Base-by-base conservation (phyloP, 2,329 filamentous ascomycete genomes). In the Nigrospora oryzae region DNA sequence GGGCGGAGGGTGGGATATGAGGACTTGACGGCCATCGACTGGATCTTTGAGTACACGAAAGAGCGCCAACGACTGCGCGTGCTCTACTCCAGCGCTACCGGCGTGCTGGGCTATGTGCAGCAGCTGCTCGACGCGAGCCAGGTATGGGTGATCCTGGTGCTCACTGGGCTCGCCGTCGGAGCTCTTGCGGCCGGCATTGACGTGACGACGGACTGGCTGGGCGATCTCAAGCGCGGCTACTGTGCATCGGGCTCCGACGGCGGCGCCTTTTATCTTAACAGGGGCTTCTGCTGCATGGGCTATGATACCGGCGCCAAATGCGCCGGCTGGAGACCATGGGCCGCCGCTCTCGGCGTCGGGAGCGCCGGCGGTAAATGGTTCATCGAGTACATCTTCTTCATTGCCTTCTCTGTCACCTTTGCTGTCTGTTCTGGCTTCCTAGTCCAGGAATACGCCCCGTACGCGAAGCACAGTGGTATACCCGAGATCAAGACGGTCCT, bases 11-110 rank as follows among this genome's bases (percentile, higher is more conserved):
- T 96, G 34, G 91, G 87, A 44, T 98, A 98, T 68, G 91, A 96
- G 59, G 86, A 98, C 66, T 73, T 96, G 62, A 96, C 91, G 14
- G 91, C 93, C 47, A 98, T 98, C 62, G 93, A 98, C 69, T 98
- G 93, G 93, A 97, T 97, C 60, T 97, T 95, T 57, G 93, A 98
- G 65, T 95, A 97, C 61, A 93, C 87, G 43, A 96, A 96, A 64
- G 93, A 98, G 68, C 81, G 93, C 16, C 89, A 95, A 63, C 81
- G 93, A 19, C 69, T 94, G 56, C 80, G 89, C n/a, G 77, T 85
- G 30, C 71, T 98, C 16, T 78, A 81, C 45, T 79, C 84, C 0
- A 79, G 77, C 55, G 77, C 81, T 8, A 74, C 78, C 16, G 87
- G 89, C 0, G 48, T 38, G 23, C 33, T 90, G 16, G 89, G 89